Evolutionary conservation across 1,284 basidiomycete genomes (phyloP).

Genomic region (Inonotus hispidus): DNA sequence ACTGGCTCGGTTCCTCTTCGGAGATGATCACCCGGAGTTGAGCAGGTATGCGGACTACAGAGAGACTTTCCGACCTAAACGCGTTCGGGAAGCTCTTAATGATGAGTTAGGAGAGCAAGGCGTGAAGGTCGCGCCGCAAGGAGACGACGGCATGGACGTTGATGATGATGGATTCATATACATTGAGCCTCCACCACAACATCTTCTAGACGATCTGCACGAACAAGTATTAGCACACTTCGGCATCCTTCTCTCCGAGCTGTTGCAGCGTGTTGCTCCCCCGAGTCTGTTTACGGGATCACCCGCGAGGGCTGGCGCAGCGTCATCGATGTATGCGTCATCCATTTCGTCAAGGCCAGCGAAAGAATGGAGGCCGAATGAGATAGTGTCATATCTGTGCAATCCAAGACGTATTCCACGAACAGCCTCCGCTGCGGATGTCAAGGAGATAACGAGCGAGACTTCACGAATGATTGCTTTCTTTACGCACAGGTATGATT

Average conservation of each 20-base stretch:
- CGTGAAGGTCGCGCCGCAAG: conserved; percentile 26
- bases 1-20: conserved; percentile 42
- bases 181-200: conserved; percentile 28
- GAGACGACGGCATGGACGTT: conserved; percentile 53
- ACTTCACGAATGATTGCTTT: conserved; percentile 42
- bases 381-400: conserved; percentile 53
- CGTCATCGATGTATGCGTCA: conserved; percentile 54
- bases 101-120: conserved; percentile 11
- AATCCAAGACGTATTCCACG: conserved; percentile 26
- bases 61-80: conserved; percentile 27
- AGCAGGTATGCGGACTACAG: conserved; percentile 30
- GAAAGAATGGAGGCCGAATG: conserved; percentile 45
- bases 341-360: conserved; percentile 35
- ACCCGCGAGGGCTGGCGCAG: conserved; percentile 35
- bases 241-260: conserved; percentile 48
- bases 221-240: conserved; percentile 66
- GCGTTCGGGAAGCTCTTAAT: conserved; percentile 23
- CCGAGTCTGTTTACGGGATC: conserved; percentile 8
- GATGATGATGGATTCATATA: conserved; percentile 40
- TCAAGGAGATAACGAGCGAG: conserved; percentile 16
- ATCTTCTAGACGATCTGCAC: conserved; percentile 63
- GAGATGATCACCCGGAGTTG: conserved; percentile 33
- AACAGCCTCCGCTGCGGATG: conserved; percentile 6
- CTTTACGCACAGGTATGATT: conserved; percentile 42
- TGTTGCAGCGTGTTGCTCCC: conserved; percentile 45